phyloP scores from a whole-genome alignment of 139 green algal species.

The Mesostigma viride region DNA sequence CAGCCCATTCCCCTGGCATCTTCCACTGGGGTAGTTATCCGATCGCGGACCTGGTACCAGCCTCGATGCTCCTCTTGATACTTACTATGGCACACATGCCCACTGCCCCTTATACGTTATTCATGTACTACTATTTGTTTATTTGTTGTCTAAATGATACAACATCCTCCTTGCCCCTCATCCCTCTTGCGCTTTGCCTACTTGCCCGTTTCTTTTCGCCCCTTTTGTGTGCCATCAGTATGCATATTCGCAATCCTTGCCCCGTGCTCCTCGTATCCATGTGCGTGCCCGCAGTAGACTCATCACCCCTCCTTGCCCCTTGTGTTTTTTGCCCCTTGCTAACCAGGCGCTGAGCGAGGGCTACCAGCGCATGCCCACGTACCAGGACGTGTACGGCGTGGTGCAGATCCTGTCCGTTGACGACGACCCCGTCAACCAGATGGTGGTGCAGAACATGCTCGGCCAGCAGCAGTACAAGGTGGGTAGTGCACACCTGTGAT shows the following conservation, averaged over 20 bases:
- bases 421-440: conserved; percentile 52
- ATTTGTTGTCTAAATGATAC: no score
- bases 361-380: background rate
- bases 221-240: background rate
- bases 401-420: conserved; percentile 39
- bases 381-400: background rate
- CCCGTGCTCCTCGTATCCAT: background rate
- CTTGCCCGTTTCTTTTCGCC: no score
- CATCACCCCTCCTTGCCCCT: background rate
- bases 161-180: no score
- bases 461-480: conserved; percentile 39
- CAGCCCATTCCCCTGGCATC: no score
- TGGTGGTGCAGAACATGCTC: conserved; percentile 52
- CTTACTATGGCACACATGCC: no score
- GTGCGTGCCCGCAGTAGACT: background rate
- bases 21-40: no score
- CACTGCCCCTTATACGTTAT: no score
- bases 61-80: no score
- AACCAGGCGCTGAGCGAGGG: background rate
- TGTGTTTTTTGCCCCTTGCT: no score
- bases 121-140: no score
- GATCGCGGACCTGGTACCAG: no score
- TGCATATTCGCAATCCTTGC: background rate
- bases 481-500: background rate
- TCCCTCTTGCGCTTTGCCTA: no score